Conservation (phyloP, 495 filamentous ascomycete genomes). For the Penicillium crystallinum region DNA sequence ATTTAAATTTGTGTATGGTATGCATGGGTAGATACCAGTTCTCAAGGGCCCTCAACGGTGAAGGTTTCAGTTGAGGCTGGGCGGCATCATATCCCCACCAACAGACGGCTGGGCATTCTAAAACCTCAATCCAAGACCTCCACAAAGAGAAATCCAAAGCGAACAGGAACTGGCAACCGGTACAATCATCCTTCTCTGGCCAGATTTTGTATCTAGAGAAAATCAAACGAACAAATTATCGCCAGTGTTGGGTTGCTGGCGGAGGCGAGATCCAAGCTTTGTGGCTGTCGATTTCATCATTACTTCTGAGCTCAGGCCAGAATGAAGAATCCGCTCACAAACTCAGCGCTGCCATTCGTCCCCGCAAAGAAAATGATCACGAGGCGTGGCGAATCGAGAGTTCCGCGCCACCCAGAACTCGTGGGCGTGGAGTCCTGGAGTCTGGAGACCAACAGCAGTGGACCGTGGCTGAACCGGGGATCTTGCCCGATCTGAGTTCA, state of each 20-base stretch:
- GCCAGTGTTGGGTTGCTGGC: neutral
- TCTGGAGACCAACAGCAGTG: conserved; percentile 1
- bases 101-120: neutral
- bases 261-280: conserved; percentile 8
- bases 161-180: neutral
- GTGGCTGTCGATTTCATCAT: conserved; percentile 16
- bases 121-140: no score
- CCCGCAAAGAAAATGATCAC: conserved; percentile 6
- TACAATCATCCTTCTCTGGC: neutral
- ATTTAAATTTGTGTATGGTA: no score
- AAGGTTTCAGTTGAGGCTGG: neutral
- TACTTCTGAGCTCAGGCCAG: neutral
- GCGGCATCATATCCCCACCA: neutral
- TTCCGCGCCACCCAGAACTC: conserved; percentile 13
- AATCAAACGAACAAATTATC: neutral
- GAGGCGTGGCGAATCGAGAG: neutral
- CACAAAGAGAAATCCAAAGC: neutral
- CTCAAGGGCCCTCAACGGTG: no score
- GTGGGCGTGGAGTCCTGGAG: conserved; percentile 13
- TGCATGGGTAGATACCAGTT: no score
- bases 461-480: conserved; percentile 2
- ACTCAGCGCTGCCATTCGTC: neutral
- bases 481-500: conserved; percentile 4
- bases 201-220: neutral
- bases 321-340: neutral